These are phyloP conservation scores for Testicularia cyperi DNA, from an alignment of 1,284 basidiomycete genomes.

Conservation along the genomic window DNA sequence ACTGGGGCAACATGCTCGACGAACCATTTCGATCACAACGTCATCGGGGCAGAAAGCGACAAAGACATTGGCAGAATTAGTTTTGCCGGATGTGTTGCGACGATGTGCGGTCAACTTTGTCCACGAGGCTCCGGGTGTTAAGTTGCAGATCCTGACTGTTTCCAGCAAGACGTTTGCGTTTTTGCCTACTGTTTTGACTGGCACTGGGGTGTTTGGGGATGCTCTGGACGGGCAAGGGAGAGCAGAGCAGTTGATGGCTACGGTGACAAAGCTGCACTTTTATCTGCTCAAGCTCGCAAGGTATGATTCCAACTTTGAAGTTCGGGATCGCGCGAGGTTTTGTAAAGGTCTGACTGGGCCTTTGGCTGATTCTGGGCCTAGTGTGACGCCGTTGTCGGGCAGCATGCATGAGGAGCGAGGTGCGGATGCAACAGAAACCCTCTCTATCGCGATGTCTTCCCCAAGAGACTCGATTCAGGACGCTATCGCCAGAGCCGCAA, in stretches of 20 bases:
- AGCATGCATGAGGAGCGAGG: not conserved
- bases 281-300: slow-evolving; percentile 48
- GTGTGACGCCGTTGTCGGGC: not conserved
- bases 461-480: slow-evolving; percentile 10
- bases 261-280: slow-evolving; percentile 29
- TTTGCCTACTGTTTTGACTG: slow-evolving; percentile 9
- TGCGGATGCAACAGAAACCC: not conserved
- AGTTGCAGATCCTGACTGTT: slow-evolving; percentile 48
- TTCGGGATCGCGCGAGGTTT: slow-evolving; percentile 52
- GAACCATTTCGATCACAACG: not conserved
- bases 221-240: slow-evolving; percentile 11
- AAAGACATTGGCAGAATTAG: slow-evolving; percentile 41
- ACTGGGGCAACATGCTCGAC: slow-evolving; percentile 51
- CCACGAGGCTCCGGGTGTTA: slow-evolving; percentile 39
- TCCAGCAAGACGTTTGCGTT: slow-evolving; percentile 47
- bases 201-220: slow-evolving; percentile 1
- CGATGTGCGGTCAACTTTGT: slow-evolving; percentile 49
- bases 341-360: slow-evolving; percentile 45
- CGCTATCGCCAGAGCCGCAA: slow-evolving; percentile 8
- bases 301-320: slow-evolving; percentile 47
- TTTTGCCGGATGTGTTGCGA: slow-evolving; percentile 53
- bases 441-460: not conserved
- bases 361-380: slow-evolving; percentile 1
- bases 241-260: slow-evolving; percentile 8
- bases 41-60: not conserved